Conservation (phyloP, 2,329 filamentous ascomycete genomes). For the Fonsecaea monophora region DNA sequence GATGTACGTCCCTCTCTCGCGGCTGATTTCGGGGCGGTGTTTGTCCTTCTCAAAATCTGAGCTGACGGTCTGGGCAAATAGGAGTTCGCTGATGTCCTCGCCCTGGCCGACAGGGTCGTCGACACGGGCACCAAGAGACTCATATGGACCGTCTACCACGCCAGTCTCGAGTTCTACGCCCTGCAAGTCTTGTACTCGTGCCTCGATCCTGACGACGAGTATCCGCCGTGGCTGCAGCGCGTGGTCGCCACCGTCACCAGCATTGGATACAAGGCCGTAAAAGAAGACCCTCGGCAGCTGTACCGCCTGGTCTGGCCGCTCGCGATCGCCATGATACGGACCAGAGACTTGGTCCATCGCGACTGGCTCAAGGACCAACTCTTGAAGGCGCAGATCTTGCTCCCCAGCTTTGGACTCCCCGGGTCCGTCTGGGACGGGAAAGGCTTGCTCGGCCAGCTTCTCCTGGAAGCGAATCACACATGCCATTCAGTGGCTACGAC, state of each 20-base stretch:
- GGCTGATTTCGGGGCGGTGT: not conserved
- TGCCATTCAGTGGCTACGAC: slow-evolving; percentile 12
- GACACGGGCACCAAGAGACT: slow-evolving; percentile 44
- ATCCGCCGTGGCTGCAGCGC: slow-evolving; percentile 41
- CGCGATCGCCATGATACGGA: slow-evolving; percentile 46
- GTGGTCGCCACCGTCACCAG: slow-evolving; percentile 44
- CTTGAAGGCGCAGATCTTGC: slow-evolving; percentile 16
- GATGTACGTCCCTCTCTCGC: slow-evolving; percentile 34
- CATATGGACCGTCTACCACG: slow-evolving; percentile 47
- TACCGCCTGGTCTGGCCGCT: slow-evolving; percentile 47
- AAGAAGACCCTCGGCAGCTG: slow-evolving; percentile 43
- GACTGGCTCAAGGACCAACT: slow-evolving; percentile 46
- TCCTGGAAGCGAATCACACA: slow-evolving; percentile 19
- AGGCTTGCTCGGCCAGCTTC: slow-evolving; percentile 18
- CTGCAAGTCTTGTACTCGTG: slow-evolving; percentile 45
- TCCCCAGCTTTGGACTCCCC: slow-evolving; percentile 18
- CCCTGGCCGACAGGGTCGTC: slow-evolving; percentile 45
- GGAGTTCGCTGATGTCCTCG: slow-evolving; percentile 48
- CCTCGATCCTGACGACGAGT: slow-evolving; percentile 37
- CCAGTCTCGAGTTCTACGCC: slow-evolving; percentile 46
- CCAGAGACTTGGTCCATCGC: slow-evolving; percentile 42
- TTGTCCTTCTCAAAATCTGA: not conserved
- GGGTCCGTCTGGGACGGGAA: slow-evolving; percentile 9
- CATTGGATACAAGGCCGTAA: slow-evolving; percentile 45
- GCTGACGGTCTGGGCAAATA: slow-evolving; percentile 25